Base-by-base conservation (phyloP, 306 rosid genomes). In the Casuarina glauca region DNA sequence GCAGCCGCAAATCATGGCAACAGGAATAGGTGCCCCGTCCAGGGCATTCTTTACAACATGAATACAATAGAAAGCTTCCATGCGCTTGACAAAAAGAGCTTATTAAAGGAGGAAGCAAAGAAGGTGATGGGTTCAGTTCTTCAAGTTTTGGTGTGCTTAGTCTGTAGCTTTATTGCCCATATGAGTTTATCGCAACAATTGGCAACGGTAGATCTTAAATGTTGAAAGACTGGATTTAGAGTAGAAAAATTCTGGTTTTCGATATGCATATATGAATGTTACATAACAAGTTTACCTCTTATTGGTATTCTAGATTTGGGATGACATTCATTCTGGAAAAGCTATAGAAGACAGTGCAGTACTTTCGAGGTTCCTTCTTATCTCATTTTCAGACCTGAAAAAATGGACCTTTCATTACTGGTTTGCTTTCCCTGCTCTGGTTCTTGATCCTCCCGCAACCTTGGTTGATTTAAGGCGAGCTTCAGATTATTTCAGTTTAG, bases 341-440 rank as follows among this genome's bases (percentile, higher is more conserved):
- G 98, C 97, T 50, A 69, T 89, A 84, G 97, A 91, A 83, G 97
- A 91, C 53, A 78, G 88, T 84, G 82, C 97, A n/a, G 73, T 89
- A 76, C 93, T 95, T 76, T 87, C 90, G 53, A 91, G 97, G 72
- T 95, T 95, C 84, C 90, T 95, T 71, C 77, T 92, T 72, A 91
- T 95, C 86, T 95, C 97, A 78, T 95, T 95, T 79, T 97, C 97
- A 0, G 98, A 95, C 87, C 86, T 95, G 78, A 95, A 95, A 76
- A 89, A 85, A 63, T 95, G 98, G 98, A 91, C 81, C 66, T 95
- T 95, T 72, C 89, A 89, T 73, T 92, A 91, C 76, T 92, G 96
- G 97, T 95, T 92, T 84, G 97, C 96, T 60, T 95, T 92, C 82
- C 98, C 98, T 39, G 98, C 97, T 58, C 85, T 95, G 68, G 78